Evolutionary conservation across 2,329 filamentous ascomycete genomes (phyloP).

Genomic region (Ustulina deusta): DNA sequence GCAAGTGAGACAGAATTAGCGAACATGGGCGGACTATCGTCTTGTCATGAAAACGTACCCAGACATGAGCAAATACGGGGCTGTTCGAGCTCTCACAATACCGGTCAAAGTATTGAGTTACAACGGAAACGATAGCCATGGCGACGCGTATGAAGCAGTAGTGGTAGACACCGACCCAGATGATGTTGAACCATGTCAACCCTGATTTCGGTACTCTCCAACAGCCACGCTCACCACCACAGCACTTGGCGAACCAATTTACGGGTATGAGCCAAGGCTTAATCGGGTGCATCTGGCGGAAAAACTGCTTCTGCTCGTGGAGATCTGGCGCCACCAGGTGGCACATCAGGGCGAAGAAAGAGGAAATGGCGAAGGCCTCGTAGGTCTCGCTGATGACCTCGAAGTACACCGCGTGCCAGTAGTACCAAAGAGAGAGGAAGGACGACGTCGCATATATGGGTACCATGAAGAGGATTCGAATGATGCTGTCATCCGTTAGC

Average conservation of each 20-base stretch:
- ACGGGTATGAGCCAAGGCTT: slow-evolving; percentile 82
- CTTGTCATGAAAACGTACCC: slow-evolving; percentile 64
- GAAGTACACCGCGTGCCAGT: slow-evolving; percentile 83
- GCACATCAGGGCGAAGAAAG: slow-evolving; percentile 86
- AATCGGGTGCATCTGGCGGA: slow-evolving; percentile 73
- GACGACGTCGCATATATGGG: slow-evolving; percentile 82
- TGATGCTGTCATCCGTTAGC: slow-evolving; percentile 68
- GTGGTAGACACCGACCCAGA: slow-evolving; percentile 86
- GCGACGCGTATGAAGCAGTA: slow-evolving; percentile 85
- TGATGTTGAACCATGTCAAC: slow-evolving; percentile 89
- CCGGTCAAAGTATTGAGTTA: slow-evolving; percentile 73
- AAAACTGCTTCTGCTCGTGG: slow-evolving; percentile 85
- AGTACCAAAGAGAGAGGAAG: slow-evolving; percentile 79
- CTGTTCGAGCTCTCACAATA: slow-evolving; percentile 85
- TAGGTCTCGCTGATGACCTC: slow-evolving; percentile 86
- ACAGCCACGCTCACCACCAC: slow-evolving; percentile 74
- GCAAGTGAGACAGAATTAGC: not conserved
- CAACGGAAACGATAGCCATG: slow-evolving; percentile 82
- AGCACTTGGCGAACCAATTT: slow-evolving; percentile 76
- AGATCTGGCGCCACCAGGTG: slow-evolving; percentile 82
- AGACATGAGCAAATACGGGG: slow-evolving; percentile 85
- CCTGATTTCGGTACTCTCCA: slow-evolving; percentile 83
- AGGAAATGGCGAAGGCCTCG: slow-evolving; percentile 88
- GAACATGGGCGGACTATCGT: not conserved
- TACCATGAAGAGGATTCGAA: slow-evolving; percentile 89